phyloP scores from a whole-genome alignment of 164 flowering plant species.

The Dillenia turbinata region DNA sequence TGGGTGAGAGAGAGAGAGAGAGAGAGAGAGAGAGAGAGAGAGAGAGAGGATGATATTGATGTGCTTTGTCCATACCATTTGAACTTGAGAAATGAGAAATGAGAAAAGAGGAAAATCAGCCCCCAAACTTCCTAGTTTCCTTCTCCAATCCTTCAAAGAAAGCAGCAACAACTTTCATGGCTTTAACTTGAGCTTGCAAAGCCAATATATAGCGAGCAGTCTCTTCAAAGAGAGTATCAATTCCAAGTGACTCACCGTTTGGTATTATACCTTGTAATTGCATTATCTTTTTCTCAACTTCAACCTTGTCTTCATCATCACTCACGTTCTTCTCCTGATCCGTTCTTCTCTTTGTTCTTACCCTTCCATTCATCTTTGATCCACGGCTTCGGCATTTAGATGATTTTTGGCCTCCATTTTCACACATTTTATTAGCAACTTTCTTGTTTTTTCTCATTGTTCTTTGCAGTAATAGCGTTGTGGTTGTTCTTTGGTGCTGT shows the following conservation, averaged over 20 bases:
- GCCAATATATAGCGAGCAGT: slow-evolving; percentile 55
- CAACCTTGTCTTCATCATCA: slow-evolving; percentile 29
- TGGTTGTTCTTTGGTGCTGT: background rate
- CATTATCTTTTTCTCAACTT: slow-evolving; percentile 42
- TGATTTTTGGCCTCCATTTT: background rate
- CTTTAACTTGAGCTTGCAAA: slow-evolving; percentile 40
- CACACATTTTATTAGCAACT: background rate
- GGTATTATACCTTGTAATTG: slow-evolving; percentile 57
- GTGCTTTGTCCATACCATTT: background rate
- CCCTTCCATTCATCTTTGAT: slow-evolving; percentile 1
- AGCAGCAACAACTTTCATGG: slow-evolving; percentile 36
- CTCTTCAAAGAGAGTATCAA: slow-evolving; percentile 49
- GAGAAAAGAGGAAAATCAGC: slow-evolving; percentile 12
- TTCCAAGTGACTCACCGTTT: slow-evolving; percentile 41
- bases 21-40: no score
- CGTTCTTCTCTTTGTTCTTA: background rate
- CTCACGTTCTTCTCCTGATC: slow-evolving; percentile 3
- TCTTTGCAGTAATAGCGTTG: slow-evolving; percentile 1
- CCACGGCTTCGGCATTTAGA: background rate
- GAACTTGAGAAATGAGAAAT: background rate
- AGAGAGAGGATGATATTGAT: no score
- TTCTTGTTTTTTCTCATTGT: slow-evolving; percentile 3
- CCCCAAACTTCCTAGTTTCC: slow-evolving; percentile 36
- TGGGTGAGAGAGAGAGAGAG: no score
- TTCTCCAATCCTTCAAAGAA: slow-evolving; percentile 31